Base-by-base conservation (phyloP, 768 basidiomycete species). In the Melanogaster broomeanus region DNA sequence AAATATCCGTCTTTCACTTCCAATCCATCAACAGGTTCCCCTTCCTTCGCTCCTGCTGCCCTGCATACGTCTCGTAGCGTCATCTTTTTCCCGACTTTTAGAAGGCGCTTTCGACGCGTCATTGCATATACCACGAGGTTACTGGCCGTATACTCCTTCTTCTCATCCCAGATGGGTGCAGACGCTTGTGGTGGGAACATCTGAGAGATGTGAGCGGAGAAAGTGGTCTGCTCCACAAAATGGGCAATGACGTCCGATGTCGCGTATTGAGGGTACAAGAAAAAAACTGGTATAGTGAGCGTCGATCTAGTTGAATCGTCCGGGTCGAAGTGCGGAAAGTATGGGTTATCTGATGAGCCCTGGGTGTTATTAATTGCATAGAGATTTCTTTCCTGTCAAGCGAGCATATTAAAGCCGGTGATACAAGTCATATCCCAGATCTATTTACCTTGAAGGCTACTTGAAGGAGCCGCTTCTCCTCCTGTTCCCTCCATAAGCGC, bases 1-100 rank as follows among this genome's bases (percentile, higher is more conserved):
- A 96, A 65, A 60, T 87, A 92, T 4, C 88, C 88, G 57, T 91
- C 90, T 58, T 84, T 87, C 41, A 98, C 62, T 63, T 93, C 90
- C 45, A 98, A 66, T 2, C 96, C 94, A 64, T 98, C 95, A 55
- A 60, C 68, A 28, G 72, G 72, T 48, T 81, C 81, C 2, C 80
- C 84, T 16, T 77, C 77, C 67, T 82, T 85, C 18, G 69, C 82
- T 57, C 78, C 80, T 1, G 87, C 80, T 4, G 80, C 83, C 10
- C 69, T 71, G 58, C 85, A 86, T 4, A 96, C 86, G 61, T 94
- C 90, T 41, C 78, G 72, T 52, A 98, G 72, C 11, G 87, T 88
- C 83, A 96, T 87, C 66, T 89, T 93, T 72, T 87, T 90, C 13
- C 95, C 96, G 5, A 96, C 83, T 71, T 95, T 99, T 52, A 99